These are phyloP conservation scores for Rostrohypoxylon terebratum DNA, from an alignment of 495 filamentous ascomycete species.

Conservation along the genomic window DNA sequence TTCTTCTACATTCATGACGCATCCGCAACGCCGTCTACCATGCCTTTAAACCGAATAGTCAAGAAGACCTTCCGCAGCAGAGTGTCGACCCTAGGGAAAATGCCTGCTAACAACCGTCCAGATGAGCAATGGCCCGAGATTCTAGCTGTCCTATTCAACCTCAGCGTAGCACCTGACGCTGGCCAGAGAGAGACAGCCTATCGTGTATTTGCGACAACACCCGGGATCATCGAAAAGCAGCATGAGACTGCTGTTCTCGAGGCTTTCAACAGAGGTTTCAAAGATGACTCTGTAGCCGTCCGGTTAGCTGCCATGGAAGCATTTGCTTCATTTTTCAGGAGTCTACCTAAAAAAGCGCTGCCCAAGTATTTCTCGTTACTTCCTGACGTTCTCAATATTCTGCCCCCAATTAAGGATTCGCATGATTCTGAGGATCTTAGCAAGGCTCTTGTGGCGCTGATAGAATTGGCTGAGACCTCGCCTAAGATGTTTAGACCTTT, in stretches of 20 bases:
- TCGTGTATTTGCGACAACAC: constrained; percentile 93
- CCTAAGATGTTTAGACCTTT: constrained; percentile 96
- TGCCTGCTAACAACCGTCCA: constrained; percentile 55
- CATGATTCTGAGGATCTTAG: constrained; percentile 90
- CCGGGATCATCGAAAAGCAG: constrained; percentile 94
- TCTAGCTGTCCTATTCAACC: constrained; percentile 82
- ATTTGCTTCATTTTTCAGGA: constrained; percentile 94
- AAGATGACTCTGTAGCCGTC: constrained; percentile 85
- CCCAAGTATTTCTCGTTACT: constrained; percentile 86
- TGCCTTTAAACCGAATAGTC: neutral
- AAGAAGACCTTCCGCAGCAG: neutral
- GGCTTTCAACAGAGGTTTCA: constrained; percentile 91
- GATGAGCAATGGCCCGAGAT: constrained; percentile 92
- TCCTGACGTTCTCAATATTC: constrained; percentile 88
- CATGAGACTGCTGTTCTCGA: constrained; percentile 86
- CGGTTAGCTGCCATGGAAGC: constrained; percentile 95
- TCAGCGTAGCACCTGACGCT: constrained; percentile 84
- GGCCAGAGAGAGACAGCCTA: constrained; percentile 90
- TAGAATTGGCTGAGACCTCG: constrained; percentile 90
- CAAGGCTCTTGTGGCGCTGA: constrained; percentile 87
- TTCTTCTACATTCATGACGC: neutral
- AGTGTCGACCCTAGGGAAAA: neutral
- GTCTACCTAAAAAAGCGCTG: constrained; percentile 85
- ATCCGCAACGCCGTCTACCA: neutral
- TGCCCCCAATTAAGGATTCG: constrained; percentile 91